Evolutionary conservation across 164 flowering plant genomes (phyloP).

Genomic region (Brasenia schreberi): DNA sequence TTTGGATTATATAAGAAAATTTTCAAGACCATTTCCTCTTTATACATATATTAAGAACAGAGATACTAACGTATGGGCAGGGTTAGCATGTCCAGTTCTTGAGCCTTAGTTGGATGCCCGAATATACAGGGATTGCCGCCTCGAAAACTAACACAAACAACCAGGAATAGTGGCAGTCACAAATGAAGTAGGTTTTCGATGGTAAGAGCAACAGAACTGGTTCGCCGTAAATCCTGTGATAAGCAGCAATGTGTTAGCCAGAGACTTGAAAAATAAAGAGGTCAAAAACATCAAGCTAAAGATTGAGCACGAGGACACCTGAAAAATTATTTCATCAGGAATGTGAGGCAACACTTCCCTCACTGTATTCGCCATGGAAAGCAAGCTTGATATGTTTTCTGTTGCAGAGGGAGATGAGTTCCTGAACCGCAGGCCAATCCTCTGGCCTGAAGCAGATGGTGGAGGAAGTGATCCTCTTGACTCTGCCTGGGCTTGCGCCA

Average conservation of each 20-base stretch:
- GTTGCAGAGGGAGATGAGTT: slow-evolving; percentile 25
- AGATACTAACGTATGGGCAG: neutral
- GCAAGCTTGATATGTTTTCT: slow-evolving; percentile 51
- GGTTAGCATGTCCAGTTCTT: neutral
- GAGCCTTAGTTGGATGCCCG: neutral
- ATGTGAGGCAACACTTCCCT: slow-evolving; percentile 91
- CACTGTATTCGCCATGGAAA: slow-evolving; percentile 89
- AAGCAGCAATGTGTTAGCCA: neutral
- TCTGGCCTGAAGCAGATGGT: slow-evolving; percentile 24
- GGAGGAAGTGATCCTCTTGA: slow-evolving; percentile 24
- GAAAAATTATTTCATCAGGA: slow-evolving; percentile 83
- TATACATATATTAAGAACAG: neutral
- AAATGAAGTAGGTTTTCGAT: slow-evolving; percentile 96
- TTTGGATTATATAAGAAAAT: neutral
- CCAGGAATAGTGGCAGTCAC: slow-evolving; percentile 20
- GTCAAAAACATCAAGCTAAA: neutral
- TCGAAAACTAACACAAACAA: neutral
- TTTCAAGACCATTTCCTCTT: neutral
- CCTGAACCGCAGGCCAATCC: slow-evolving; percentile 45
- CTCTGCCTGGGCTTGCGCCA: slow-evolving; percentile 42
- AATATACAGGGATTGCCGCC: slow-evolving; percentile 9
- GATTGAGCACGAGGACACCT: slow-evolving; percentile 31
- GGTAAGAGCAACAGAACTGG: slow-evolving; percentile 70
- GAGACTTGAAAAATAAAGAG: neutral
- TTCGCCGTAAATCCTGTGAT: slow-evolving; percentile 79